phyloP scores from a whole-genome alignment of 2,329 filamentous ascomycete species.

The Venturiaceae sp. region DNA sequence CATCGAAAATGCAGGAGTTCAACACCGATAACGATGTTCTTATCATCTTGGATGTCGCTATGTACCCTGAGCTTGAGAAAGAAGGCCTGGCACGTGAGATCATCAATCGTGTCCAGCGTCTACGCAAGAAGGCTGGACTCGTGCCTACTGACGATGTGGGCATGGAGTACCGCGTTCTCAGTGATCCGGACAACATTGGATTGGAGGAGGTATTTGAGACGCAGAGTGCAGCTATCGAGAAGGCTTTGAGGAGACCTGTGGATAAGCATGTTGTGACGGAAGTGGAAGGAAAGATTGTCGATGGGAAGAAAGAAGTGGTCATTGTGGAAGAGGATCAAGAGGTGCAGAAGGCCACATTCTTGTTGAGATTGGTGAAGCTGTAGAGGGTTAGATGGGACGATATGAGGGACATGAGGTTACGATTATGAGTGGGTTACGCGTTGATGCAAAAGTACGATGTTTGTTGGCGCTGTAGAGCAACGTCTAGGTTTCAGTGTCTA shows the following conservation, averaged over 20 bases:
- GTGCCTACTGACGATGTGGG: conserved; percentile 88
- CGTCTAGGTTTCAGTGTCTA: background rate
- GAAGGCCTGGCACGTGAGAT: conserved; percentile 89
- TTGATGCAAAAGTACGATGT: background rate
- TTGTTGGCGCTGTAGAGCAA: background rate
- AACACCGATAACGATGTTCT: conserved; percentile 86
- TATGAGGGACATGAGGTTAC: background rate
- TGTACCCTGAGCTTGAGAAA: conserved; percentile 76
- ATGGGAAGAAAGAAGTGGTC: conserved; percentile 44
- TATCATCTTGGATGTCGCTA: conserved; percentile 74
- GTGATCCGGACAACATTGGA: conserved; percentile 69
- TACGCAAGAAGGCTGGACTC: conserved; percentile 89
- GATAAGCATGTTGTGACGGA: conserved; percentile 57
- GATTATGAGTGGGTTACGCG: background rate
- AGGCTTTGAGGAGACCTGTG: conserved; percentile 66
- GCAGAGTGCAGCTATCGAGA: conserved; percentile 61
- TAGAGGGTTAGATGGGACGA: conserved; percentile 28
- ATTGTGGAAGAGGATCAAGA: conserved; percentile 80
- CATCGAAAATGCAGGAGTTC: conserved; percentile 67
- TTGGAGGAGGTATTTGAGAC: conserved; percentile 59
- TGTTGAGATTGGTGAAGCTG: conserved; percentile 66
- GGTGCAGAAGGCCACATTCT: conserved; percentile 71
- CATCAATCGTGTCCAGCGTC: conserved; percentile 81
- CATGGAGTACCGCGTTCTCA: conserved; percentile 81
- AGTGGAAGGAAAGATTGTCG: conserved; percentile 47